Evolutionary conservation across 2,329 filamentous ascomycete genomes (phyloP), one percentile per base, ranked within the genome.

Genomic region (Colletotrichum tropicale): DNA sequence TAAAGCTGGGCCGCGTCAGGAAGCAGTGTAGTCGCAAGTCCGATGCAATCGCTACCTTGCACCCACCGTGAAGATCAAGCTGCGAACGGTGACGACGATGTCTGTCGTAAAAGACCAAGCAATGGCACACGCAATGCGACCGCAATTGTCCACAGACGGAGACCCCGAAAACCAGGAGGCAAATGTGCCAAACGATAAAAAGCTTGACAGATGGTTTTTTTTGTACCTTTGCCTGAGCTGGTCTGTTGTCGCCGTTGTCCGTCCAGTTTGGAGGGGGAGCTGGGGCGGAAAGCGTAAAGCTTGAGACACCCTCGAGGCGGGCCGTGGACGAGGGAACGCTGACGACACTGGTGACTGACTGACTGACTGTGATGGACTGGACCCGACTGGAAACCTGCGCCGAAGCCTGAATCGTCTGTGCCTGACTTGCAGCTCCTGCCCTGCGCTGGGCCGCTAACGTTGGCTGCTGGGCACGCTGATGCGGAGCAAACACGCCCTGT

Each of bases 401-500:
- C 66, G 15, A 34, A 28, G 36, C 26, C 70, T 43, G 32, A 75
- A 64, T 58, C 43, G 58, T 62, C 70, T 64, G 71, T 70, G 62
- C 73, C 69, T 67, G 56, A 66, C 62, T 66, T 64, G 56, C 55
- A 34, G 36, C 69, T 28, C n/a, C 66, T 65, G 32, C 16, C 34
- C 32, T 36, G 72, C 34, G 68, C 55, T 58, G 55, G 55, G 32
- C 58, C 52, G 56, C 72, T 69, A 21, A 21, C n/a, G 43, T 21
- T 52, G n/a, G 43, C 43, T 21, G 10, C 43, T 52, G 43, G 10
- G 10, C 43, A 73, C 28, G 69, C 73, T 73, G 64, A 30, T 62
- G 70, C 70, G 73, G 73, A 75, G 73, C 70, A 64, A 58, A 72
- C n/a, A 68, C 38, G 64, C 36, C 73, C 61, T 73, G 72, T 71